Evolutionary conservation across 225 moss, liverwort and hornwort genomes (phyloP).

Genomic region (Pseudoscleropodium purum): DNA sequence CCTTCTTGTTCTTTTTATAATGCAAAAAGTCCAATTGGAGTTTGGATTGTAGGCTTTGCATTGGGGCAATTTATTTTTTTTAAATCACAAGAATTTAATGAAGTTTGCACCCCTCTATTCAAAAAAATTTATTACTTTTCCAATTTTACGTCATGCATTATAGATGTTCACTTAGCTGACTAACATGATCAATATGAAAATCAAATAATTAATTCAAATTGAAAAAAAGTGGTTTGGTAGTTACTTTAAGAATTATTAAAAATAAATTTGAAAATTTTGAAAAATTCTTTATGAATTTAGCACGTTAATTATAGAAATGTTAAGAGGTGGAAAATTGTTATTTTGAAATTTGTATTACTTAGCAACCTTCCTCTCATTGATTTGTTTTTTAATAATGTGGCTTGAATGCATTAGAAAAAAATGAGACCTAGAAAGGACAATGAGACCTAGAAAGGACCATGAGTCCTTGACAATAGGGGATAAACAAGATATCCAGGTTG

Average conservation of each 20-base stretch:
- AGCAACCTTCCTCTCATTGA: background rate
- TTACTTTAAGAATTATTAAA: background rate
- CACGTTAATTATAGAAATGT: background rate
- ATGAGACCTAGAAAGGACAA: too few relatives aligned
- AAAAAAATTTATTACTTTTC: too few relatives aligned
- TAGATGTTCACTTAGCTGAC: too few relatives aligned
- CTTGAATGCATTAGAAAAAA: too few relatives aligned
- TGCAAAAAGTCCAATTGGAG: rapidly evolving
- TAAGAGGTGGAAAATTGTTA: background rate
- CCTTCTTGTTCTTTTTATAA: background rate
- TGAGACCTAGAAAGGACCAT: too few relatives aligned
- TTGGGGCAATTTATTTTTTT: too few relatives aligned
- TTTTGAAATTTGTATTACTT: background rate
- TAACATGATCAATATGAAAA: background rate
- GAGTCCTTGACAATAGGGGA: too few relatives aligned
- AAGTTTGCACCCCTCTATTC: rapidly evolving
- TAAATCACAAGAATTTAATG: too few relatives aligned
- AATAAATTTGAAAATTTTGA: too few relatives aligned
- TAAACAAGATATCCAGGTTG: too few relatives aligned
- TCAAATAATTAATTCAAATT: background rate
- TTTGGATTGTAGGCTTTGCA: background rate
- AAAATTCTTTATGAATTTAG: too few relatives aligned
- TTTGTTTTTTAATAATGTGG: background rate
- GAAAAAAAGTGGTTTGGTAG: background rate
- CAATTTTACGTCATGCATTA: rapidly evolving